Base-by-base conservation (phyloP, 2,329 filamentous ascomycete species). In the Scedosporium apiospermum region DNA sequence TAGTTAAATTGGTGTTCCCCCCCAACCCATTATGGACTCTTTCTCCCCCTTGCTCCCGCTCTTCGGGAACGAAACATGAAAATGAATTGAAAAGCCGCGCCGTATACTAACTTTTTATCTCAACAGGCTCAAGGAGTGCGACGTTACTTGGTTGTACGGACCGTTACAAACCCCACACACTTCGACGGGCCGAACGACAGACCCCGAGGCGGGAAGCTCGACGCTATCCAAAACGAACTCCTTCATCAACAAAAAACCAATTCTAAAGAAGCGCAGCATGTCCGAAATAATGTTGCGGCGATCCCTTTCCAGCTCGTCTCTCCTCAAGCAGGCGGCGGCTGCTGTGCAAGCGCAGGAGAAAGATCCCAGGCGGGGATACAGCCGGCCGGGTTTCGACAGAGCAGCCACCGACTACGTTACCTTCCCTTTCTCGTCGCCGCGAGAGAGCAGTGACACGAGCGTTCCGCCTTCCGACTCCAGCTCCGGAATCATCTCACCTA, bases 111-210 rank as follows among this genome's bases (percentile, higher is more conserved):
- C 63, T 51, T 44, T 46, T n/a, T 6, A 30, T 12, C 57, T 23
- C 5, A 42, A 57, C 69, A 96, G 92, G 93, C 81, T 97, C 64
- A 99, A 98, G 73, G 95, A 98, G 69, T 95, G 90, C 73, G 93
- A 99, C 74, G 92, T 97, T 38, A 97, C 93, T 57, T 99, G 93
- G 95, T 80, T 99, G 1, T 99, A 98, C 71, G 95, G 95, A 0
- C 95, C 95, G 12, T 76, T 97, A 58, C 93, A 96, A 72, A 88
- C 88, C 1, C 60, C 27, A n/a, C n/a, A 57, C 16, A 44, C 6
- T 14, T 55, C 49, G 49, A 12, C 49, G 1, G 12, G 49, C 49
- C 49, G 49, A 55, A 42, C 9, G 49, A 12, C 34, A 4, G 10
- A 27, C 16, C 38, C 26, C 49, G 60, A 61, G 27, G 27, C 42